A percentile compares a stretch with the other conserved stretches of the same genome.
Evolutionary conservation across 208 protist genomes (phyloP).

Genomic region (Crithidia mellificae): DNA sequence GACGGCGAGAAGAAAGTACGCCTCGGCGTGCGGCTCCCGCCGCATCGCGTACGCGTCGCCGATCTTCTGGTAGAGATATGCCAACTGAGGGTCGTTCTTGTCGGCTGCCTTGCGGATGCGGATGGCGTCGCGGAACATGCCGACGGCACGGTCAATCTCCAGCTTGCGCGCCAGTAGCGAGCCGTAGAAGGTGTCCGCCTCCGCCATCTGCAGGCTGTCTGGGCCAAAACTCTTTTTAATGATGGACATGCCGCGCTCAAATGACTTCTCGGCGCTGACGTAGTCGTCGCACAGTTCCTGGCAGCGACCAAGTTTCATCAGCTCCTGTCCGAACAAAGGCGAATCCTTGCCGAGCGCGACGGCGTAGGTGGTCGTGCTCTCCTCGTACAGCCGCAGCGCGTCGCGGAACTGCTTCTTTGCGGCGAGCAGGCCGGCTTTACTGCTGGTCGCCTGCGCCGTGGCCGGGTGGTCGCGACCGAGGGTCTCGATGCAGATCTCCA

Average conservation of each 20-base stretch:
- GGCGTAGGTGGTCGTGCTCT: slow-evolving; percentile 76
- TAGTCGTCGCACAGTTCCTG: slow-evolving; percentile 84
- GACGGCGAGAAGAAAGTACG: slow-evolving; percentile 84
- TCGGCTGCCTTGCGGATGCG: slow-evolving; percentile 70
- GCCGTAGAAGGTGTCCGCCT: slow-evolving; percentile 79
- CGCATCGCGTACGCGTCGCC: slow-evolving; percentile 83
- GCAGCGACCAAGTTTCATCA: slow-evolving; percentile 81
- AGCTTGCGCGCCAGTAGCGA: slow-evolving; percentile 68
- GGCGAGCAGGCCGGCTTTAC: slow-evolving; percentile 78
- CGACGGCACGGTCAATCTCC: slow-evolving; percentile 61
- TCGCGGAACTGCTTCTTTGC: slow-evolving; percentile 84
- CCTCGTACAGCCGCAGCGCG: slow-evolving; percentile 76
- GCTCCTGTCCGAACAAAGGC: slow-evolving; percentile 69
- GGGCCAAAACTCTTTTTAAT: slow-evolving; percentile 64
- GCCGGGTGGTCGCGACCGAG: slow-evolving; percentile 81
- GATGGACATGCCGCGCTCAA: slow-evolving; percentile 62
- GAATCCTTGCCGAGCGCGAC: slow-evolving; percentile 78
- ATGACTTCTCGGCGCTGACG: slow-evolving; percentile 67
- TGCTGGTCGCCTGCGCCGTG: slow-evolving; percentile 84
- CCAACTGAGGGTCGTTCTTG: slow-evolving; percentile 74
- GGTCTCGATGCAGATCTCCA: slow-evolving; percentile 82
- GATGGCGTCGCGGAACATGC: slow-evolving; percentile 74
- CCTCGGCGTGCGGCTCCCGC: slow-evolving; percentile 81
- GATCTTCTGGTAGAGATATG: slow-evolving; percentile 88
- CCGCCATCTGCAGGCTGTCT: slow-evolving; percentile 70